Evolutionary conservation across 352 stramenopile species (phyloP).

Genomic region (Phytophthora sojae): DNA sequence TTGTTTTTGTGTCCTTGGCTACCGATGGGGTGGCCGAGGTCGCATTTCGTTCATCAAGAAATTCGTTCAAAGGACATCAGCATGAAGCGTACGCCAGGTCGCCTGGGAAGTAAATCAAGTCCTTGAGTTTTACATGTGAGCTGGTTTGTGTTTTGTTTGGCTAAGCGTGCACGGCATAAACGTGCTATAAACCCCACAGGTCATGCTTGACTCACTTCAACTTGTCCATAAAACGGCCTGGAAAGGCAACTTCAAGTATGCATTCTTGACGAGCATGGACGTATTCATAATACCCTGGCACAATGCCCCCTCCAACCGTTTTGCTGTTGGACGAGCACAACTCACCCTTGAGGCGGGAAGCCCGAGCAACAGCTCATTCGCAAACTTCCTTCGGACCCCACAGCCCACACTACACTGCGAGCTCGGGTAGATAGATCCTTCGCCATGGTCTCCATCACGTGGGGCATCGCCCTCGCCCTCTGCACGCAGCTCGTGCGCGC

Average conservation of each 20-base stretch:
- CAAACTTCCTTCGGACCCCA: conserved; percentile 21
- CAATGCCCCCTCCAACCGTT: too few relatives aligned
- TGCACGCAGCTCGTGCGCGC: conserved; percentile 26
- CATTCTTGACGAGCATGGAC: too few relatives aligned
- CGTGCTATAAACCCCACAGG: background rate
- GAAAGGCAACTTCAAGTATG: background rate
- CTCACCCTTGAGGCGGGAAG: too few relatives aligned
- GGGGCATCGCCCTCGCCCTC: conserved; percentile 35
- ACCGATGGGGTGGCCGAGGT: too few relatives aligned
- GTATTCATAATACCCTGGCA: too few relatives aligned
- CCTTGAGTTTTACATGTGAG: background rate
- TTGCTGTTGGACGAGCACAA: too few relatives aligned
- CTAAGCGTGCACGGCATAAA: background rate
- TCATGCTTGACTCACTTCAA: background rate
- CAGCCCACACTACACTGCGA: background rate
- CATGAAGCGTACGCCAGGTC: too few relatives aligned
- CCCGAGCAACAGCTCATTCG: conserved; percentile 17
- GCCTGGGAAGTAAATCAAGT: conserved; percentile 3
- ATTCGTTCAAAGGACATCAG: too few relatives aligned
- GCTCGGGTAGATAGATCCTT: background rate
- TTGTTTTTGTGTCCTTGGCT: background rate
- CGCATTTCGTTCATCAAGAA: too few relatives aligned
- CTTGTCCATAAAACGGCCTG: background rate
- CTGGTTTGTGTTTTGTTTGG: background rate
- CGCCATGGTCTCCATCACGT: conserved; percentile 38